These are phyloP conservation scores for Penicillium olsonii DNA, from an alignment of 2,329 filamentous ascomycete genomes.

Conservation along the genomic window DNA sequence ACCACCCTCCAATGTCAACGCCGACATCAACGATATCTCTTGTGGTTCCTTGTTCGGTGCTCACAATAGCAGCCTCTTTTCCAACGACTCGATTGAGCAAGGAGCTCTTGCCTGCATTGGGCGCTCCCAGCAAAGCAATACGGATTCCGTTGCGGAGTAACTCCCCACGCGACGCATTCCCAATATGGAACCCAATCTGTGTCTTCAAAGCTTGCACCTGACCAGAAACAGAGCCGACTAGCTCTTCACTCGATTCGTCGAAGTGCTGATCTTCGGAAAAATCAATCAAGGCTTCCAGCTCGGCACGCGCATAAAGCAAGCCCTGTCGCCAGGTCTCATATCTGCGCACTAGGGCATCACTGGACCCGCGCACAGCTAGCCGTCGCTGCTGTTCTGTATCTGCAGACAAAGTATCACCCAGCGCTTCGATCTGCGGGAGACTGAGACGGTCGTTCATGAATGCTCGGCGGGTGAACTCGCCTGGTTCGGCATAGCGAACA, in stretches of 20 bases:
- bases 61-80: slow-evolving; percentile 92
- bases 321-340: slow-evolving; percentile 82
- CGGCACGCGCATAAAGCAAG: slow-evolving; percentile 78
- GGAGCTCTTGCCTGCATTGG: slow-evolving; percentile 94
- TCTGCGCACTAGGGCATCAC: slow-evolving; percentile 66
- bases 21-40: slow-evolving; percentile 90
- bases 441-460: slow-evolving; percentile 86
- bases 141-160: slow-evolving; percentile 81
- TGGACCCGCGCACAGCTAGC: slow-evolving; percentile 77
- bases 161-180: slow-evolving; percentile 79
- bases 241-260: slow-evolving; percentile 75
- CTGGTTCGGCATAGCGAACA: slow-evolving; percentile 87
- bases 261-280: slow-evolving; percentile 98
- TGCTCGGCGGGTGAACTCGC: slow-evolving; percentile 90
- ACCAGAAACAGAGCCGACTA: slow-evolving; percentile 68
- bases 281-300: slow-evolving; percentile 93
- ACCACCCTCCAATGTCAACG: slow-evolving; percentile 84
- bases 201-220: slow-evolving; percentile 64
- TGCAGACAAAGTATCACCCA: slow-evolving; percentile 62
- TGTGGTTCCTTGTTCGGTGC: slow-evolving; percentile 87
- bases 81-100: slow-evolving; percentile 88
- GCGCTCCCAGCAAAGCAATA: slow-evolving; percentile 83
- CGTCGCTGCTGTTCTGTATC: slow-evolving; percentile 92
- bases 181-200: slow-evolving; percentile 68
- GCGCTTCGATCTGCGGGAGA: slow-evolving; percentile 74